Evolutionary conservation across 805 yeast genomes (phyloP).

Genomic region (Ogataea salicorniae): DNA sequence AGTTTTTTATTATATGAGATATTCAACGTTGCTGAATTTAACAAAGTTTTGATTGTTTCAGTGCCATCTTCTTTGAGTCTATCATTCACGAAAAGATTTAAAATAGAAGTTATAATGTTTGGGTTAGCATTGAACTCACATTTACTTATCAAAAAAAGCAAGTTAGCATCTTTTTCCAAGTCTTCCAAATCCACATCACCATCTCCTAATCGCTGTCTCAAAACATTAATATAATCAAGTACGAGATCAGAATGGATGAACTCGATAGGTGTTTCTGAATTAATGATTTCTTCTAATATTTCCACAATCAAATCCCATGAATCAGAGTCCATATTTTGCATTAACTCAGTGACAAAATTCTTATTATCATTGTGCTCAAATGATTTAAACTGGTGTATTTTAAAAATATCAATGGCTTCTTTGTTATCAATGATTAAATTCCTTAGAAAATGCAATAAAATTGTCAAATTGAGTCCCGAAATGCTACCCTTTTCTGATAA

Average conservation of each 20-base stretch:
- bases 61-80: neutral
- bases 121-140: neutral
- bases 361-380: neutral
- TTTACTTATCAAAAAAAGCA: neutral
- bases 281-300: conserved; percentile 10
- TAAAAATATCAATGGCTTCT: neutral
- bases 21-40: neutral
- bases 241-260: conserved; percentile 9
- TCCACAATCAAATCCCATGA: conserved; percentile 2
- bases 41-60: neutral
- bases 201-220: neutral
- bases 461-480: no score
- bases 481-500: no score
- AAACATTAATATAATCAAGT: neutral
- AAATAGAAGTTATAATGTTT: neutral
- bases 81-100: neutral
- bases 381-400: neutral
- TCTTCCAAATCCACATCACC: conserved; percentile 7
- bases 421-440: neutral
- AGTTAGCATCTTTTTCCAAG: conserved; percentile 5
- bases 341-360: neutral
- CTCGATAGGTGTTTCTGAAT: neutral
- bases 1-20: neutral
- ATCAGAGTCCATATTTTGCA: neutral
- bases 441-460: neutral